Base-by-base conservation (phyloP, 1,284 basidiomycete genomes). In the Boletus semigastroideus region DNA sequence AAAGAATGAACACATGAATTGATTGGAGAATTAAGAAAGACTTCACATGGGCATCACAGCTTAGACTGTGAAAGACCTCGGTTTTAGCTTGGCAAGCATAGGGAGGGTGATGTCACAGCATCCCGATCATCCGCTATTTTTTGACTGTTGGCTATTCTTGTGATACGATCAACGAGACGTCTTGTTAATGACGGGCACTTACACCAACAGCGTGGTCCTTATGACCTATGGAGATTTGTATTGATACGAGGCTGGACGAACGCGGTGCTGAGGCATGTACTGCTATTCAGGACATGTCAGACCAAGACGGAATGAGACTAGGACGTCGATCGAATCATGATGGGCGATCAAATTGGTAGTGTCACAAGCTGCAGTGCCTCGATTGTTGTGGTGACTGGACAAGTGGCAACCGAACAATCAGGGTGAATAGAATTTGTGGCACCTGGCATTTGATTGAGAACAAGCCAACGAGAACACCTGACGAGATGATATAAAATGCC, bases 261-360 rank as follows among this genome's bases (percentile, higher is more conserved):
- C 33, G 51, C 41, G 19, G 48, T 54, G 50, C 38, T 22, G 54
- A 43, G 45, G 49, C 65, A 70, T 67, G 68, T 52, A 64, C 55
- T 56, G 37, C 42, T 42, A 54, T 49, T 57, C 50, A 57, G 52
- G 65, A 58, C 47, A 31, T 57, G 53, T 57, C 63, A 55, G 54
- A 64, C 60, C 62, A 57, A 48, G 48, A 47, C 40, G 39, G 46
- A 40, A 48, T 56, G 55, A 54, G 52, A 51, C 37, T 33, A 53
- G 47, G 52, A 55, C 47, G 54, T 66, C 64, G 55, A 59, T 60
- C 62, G 58, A 56, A 63, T 57, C 47, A 55, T 59, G 63, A 65
- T 66, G 55, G 55, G 51, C 42, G 50, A 61, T 64, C 50, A 61
- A 68, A 66, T 58, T 54, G 44, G 56, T 46, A 13, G 48, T 62